A percentile compares a stretch with the other conserved stretches of the same genome.
Conservation (phyloP, 768 basidiomycete species). For the Butyriboletus loyo region DNA sequence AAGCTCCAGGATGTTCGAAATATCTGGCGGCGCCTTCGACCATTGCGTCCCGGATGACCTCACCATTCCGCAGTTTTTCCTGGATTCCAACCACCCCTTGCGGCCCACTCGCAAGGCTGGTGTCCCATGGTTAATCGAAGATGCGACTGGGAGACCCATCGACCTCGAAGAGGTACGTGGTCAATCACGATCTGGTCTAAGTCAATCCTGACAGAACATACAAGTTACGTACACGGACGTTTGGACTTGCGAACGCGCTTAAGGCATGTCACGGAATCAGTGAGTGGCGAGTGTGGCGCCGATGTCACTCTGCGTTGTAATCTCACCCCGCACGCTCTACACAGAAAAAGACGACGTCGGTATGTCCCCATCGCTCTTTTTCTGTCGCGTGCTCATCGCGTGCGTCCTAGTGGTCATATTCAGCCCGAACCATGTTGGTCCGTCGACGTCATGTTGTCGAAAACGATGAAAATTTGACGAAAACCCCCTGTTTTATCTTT, state of each 20-base stretch:
- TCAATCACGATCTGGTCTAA: background rate
- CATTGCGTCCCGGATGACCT: conserved; percentile 58
- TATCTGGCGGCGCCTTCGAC: conserved; percentile 28
- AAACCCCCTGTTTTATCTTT: background rate
- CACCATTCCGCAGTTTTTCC: conserved; percentile 64
- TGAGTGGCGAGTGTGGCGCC: conserved; percentile 27
- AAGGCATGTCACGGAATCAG: conserved; percentile 47
- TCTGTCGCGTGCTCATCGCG: conserved; percentile 2
- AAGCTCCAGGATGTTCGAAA: conserved; percentile 18
- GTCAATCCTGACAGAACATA: background rate
- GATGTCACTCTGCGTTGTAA: background rate
- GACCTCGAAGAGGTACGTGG: conserved; percentile 46
- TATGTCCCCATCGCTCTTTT: conserved; percentile 24
- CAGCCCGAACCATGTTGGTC: conserved; percentile 64
- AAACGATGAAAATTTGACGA: no score
- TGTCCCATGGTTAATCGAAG: conserved; percentile 59
- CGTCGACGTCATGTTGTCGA: conserved; percentile 7
- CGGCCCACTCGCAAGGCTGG: conserved; percentile 45
- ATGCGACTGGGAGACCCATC: conserved; percentile 44
- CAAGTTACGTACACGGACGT: conserved; percentile 43
- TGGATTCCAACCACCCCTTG: conserved; percentile 42
- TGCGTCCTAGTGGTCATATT: conserved; percentile 51
- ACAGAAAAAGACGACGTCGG: conserved; percentile 53
- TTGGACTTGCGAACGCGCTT: conserved; percentile 53
- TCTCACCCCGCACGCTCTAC: background rate